Evolutionary conservation across 441 rosid species (phyloP).

Genomic region (Populus hybrid): DNA sequence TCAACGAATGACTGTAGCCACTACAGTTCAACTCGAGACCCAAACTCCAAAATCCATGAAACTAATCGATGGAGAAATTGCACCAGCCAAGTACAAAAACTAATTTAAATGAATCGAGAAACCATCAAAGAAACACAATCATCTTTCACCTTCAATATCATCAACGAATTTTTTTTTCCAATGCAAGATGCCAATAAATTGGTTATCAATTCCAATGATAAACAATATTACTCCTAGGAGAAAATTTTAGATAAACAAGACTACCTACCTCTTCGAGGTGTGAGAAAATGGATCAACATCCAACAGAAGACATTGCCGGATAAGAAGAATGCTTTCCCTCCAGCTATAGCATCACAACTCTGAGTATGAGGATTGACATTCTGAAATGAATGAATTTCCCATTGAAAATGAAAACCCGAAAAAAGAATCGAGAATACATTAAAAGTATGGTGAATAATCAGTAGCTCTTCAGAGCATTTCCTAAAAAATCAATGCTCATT

Average conservation of each 20-base stretch:
- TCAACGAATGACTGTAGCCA: background rate
- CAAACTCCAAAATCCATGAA: background rate
- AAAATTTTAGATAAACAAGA: conserved; percentile 11
- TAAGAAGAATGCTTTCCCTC: background rate
- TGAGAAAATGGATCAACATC: conserved; percentile 4
- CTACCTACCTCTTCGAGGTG: conserved; percentile 22
- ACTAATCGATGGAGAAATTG: background rate
- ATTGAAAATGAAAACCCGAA: conserved; percentile 22
- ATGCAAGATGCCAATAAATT: background rate
- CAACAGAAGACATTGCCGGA: background rate
- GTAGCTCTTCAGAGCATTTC: conserved; percentile 28
- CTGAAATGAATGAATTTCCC: conserved; percentile 34
- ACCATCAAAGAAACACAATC: background rate
- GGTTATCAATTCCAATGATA: background rate
- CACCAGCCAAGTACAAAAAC: background rate
- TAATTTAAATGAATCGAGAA: background rate
- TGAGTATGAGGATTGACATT: conserved; percentile 1
- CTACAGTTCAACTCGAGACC: background rate
- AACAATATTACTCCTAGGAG: background rate
- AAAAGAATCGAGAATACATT: conserved; percentile 61
- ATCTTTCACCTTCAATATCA: background rate
- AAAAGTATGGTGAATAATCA: conserved; percentile 30
- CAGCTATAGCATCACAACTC: conserved; percentile 3
- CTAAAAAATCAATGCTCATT: conserved; percentile 44
- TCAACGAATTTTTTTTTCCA: background rate